Evolutionary conservation across 2,329 filamentous ascomycete species (phyloP).

Genomic region (Orbilia brochopaga): DNA sequence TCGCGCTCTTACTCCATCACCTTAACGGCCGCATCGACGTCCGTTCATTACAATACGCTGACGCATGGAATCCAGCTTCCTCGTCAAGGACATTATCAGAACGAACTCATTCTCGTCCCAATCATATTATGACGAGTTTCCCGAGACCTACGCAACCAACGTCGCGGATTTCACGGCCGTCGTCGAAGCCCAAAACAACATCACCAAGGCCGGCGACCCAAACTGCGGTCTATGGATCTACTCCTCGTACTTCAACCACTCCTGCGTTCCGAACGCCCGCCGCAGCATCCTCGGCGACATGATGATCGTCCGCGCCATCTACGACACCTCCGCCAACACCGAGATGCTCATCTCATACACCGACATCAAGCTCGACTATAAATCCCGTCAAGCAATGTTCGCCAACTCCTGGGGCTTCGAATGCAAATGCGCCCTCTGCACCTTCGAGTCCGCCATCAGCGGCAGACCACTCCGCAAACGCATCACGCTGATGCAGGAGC

Average conservation of each 20-base stretch:
- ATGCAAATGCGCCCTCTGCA: conserved; percentile 24
- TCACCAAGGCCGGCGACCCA: too few relatives aligned
- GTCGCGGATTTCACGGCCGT: background rate
- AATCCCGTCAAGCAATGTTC: conserved; percentile 6
- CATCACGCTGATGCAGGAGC: too few relatives aligned
- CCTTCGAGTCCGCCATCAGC: conserved; percentile 9
- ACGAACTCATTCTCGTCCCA: conserved; percentile 28
- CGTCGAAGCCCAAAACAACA: conserved; percentile 16
- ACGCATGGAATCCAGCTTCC: conserved; percentile 12
- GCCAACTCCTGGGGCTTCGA: conserved; percentile 25
- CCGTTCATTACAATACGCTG: background rate
- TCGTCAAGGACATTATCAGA: conserved; percentile 19
- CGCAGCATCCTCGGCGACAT: conserved; percentile 35
- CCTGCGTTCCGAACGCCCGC: conserved; percentile 26
- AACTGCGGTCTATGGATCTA: conserved; percentile 38
- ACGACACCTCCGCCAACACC: conserved; percentile 27
- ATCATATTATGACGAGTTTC: conserved; percentile 31
- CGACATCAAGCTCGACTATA: background rate
- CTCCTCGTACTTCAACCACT: conserved; percentile 45
- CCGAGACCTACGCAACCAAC: conserved; percentile 8
- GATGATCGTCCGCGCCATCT: conserved; percentile 31
- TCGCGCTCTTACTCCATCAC: too few relatives aligned
- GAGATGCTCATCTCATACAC: conserved; percentile 38
- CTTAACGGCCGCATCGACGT: too few relatives aligned
- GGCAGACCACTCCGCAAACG: background rate